Base-by-base conservation (phyloP, 2,329 filamentous ascomycete species). In the Cephalotrichum gorgonifer region DNA sequence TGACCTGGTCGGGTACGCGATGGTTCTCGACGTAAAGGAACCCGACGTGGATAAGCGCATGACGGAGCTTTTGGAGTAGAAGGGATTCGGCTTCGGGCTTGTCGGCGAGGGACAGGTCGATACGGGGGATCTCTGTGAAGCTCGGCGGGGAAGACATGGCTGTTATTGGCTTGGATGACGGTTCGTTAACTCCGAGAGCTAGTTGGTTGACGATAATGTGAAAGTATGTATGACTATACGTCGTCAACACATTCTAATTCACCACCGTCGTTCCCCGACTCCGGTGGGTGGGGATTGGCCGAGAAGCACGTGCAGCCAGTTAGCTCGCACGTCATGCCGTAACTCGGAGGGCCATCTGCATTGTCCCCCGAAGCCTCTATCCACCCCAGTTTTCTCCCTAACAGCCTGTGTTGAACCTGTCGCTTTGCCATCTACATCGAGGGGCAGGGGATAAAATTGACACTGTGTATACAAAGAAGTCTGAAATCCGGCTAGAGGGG, bases 21-120 rank as follows among this genome's bases (percentile, higher is more conserved):
- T 78, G 75, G 50, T 75, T 73, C 15, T 62, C 60, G 31, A 79
- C 58, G 53, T 78, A 78, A 4, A 79, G 63, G 51, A 79, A 79
- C 17, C 75, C 75, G 28, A 77, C 62, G 15, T 74, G 61, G 39
- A 71, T 69, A 6, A 78, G 59, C 6, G 74, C 72, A 39, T 67
- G 58, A 22, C 65, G 71, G 15, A 78, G 65, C 33, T 69, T 58
- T 7, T 53, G 23, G 1, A 78, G 65, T 1, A 77, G 60, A 2
- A 51, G 15, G 0, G 62, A 60, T 22, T 64, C 64, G 0, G 62
- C 60, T 1, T 52, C 45, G 3, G 65, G 59, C 43, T 67, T 57
- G n/a, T 59, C 46, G 30, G 67, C 66, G 25, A 65, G 62, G 6
- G 71, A 70, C 28, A 78, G 64, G 54, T 78, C 69, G 45, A 79